phyloP scores from a whole-genome alignment of 371 early-diverging fungal genomes.

The Furculomyces boomerangus region DNA sequence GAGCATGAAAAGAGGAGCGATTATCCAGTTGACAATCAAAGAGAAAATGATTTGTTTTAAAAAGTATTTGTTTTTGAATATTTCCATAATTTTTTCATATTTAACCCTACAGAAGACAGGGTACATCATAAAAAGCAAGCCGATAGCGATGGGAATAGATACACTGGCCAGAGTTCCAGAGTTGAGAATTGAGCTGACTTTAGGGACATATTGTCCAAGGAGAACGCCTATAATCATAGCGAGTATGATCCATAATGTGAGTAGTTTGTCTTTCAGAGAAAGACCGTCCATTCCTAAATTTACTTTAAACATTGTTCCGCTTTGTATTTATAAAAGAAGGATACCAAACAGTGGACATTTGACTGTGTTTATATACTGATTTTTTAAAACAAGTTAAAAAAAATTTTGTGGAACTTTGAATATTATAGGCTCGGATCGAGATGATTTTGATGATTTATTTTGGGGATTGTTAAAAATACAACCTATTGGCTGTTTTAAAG shows the following conservation, averaged over 20 bases:
- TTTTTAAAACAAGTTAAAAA: no score
- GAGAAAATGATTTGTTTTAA: conserved; percentile 33
- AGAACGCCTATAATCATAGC: conserved; percentile 50
- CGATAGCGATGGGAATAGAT: conserved; percentile 44
- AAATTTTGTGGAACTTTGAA: no score
- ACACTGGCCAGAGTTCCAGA: conserved; percentile 40
- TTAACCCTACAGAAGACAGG: conserved; percentile 49
- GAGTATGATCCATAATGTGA: conserved; percentile 33
- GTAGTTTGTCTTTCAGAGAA: conserved; percentile 23
- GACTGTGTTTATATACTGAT: no score
- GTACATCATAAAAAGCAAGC: conserved; percentile 51
- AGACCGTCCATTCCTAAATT: neutral
- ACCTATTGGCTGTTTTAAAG: no score
- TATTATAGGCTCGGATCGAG: no score
- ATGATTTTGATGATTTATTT: no score
- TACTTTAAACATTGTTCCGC: no score
- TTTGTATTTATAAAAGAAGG: no score
- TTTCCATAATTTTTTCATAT: conserved; percentile 29
- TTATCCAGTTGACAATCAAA: conserved; percentile 40
- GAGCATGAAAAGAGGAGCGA: conserved; percentile 51
- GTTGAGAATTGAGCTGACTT: conserved; percentile 29
- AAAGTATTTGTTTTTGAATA: conserved; percentile 22
- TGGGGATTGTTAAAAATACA: no score
- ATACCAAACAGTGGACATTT: no score
- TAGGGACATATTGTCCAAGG: conserved; percentile 42